Evolutionary conservation across 2,329 filamentous ascomycete species (phyloP).

Genomic region (Pseudophaeomoniella oleicola): DNA sequence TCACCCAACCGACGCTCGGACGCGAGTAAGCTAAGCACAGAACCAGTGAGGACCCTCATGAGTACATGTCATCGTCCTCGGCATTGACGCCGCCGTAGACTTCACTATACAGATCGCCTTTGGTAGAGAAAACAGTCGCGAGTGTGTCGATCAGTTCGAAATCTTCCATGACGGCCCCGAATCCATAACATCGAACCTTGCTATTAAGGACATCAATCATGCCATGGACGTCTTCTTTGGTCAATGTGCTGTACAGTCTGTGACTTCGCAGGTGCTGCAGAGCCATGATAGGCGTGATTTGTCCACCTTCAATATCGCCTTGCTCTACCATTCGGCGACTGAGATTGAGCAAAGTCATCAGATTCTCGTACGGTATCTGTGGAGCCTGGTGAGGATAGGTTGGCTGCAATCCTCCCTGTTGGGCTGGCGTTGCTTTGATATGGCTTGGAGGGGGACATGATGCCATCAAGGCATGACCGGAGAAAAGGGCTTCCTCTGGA

Average conservation of each 20-base stretch:
- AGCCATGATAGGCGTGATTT: conserved; percentile 87
- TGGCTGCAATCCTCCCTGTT: conserved; percentile 22
- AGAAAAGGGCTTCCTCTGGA: conserved; percentile 49
- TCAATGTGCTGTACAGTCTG: conserved; percentile 52
- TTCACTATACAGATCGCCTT: conserved; percentile 17
- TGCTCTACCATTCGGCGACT: conserved; percentile 71
- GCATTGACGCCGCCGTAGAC: not conserved
- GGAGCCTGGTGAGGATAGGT: conserved; percentile 59
- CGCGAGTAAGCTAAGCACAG: too few relatives aligned
- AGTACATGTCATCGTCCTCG: conserved; percentile 6
- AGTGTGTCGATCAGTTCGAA: conserved; percentile 58
- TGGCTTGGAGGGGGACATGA: conserved; percentile 65
- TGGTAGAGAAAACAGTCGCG: conserved; percentile 51
- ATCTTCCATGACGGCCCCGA: conserved; percentile 56
- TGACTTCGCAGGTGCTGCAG: conserved; percentile 70
- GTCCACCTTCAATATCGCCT: conserved; percentile 40
- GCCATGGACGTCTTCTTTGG: conserved; percentile 51
- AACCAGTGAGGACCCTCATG: too few relatives aligned
- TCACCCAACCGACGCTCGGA: too few relatives aligned
- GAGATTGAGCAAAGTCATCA: conserved; percentile 70
- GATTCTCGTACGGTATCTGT: conserved; percentile 60
- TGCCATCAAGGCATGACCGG: conserved; percentile 87
- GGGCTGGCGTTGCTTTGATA: conserved; percentile 35
- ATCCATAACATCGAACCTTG: conserved; percentile 86
- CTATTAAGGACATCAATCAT: conserved; percentile 59